A percentile compares a stretch with the other conserved stretches of the same genome.
These are phyloP conservation scores for Tetrahymena borealis DNA, from an alignment of 73 alveolate genomes.

Conservation along the genomic window DNA sequence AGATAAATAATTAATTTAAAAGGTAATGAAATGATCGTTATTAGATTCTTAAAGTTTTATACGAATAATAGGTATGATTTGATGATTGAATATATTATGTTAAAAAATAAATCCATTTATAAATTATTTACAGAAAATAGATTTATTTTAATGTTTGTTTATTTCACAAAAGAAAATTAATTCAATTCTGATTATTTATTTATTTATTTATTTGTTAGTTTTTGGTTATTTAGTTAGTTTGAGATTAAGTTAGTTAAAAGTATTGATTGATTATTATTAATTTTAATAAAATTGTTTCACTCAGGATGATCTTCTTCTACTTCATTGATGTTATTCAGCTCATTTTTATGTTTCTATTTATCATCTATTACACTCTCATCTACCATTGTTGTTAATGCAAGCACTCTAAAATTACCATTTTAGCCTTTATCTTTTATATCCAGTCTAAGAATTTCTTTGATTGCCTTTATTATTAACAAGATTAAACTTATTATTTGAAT, in stretches of 20 bases:
- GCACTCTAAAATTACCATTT: background rate
- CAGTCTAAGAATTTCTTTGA: background rate
- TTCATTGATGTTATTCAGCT: background rate
- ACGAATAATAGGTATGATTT: too few relatives aligned
- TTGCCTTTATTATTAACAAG: background rate
- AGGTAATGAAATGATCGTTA: too few relatives aligned
- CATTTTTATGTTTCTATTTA: background rate
- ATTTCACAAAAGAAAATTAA: too few relatives aligned
- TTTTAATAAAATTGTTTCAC: background rate
- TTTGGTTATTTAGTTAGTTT: too few relatives aligned
- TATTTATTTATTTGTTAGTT: background rate
- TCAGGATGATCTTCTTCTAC: background rate
- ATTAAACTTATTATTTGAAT: background rate
- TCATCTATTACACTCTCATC: background rate
- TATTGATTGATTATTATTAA: background rate
- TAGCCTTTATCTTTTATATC: background rate
- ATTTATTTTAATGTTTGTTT: too few relatives aligned
- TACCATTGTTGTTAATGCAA: background rate
- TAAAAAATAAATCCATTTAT: too few relatives aligned
- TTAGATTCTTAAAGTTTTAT: too few relatives aligned
- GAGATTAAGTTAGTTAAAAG: background rate
- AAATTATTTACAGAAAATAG: too few relatives aligned
- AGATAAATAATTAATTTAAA: too few relatives aligned
- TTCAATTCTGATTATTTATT: too few relatives aligned
- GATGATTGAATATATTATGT: too few relatives aligned